Evolutionary conservation across 352 stramenopile genomes (phyloP), one percentile per base, ranked within the genome.

Genomic region (Phytophthora pistaciae): DNA sequence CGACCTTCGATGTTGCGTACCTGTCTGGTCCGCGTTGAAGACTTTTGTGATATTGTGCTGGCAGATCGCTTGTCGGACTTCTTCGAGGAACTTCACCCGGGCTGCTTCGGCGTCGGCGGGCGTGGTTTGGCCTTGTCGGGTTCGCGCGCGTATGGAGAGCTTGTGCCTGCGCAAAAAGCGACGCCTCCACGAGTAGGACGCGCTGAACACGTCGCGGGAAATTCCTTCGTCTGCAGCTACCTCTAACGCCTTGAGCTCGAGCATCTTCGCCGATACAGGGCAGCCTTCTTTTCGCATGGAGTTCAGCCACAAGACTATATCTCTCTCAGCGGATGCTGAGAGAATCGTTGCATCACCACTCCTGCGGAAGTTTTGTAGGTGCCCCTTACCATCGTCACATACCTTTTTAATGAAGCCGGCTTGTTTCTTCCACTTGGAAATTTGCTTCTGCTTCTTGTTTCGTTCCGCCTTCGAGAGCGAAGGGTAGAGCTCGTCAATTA

Each of bases 11-110:
- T 8, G n/a, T 40, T 7, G 5, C 56, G n/a, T 60, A 54, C 33
- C 33, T 40, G 33, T 40, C 33, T 68, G 42, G 14, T 58, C 62
- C n/a, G 62, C 18, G 13, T 68, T 68, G 50, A 59, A 62, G 1
- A 67, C 38, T 13, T 42, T 60, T 1, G 9, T 44, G 18, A 62
- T 69, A 0, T 18, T 27, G 21, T 63, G 25, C 8, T 70, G 16
- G 8, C 58, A 13, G 18, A 64, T 70, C 6, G 31, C 31, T 16
- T 21, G 54, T n/a, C 63, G 25, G 7, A 70, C 33, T 11, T 64
- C 63, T 1, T 36, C 46, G 2, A 21, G 21, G 14, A 70, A 64
- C 23, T 64, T 48, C 3, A 14, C 7, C 4, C 5, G 33, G 2
- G 44, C 46, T 40, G 21, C 29, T 9, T 21, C 54, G 13, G 55